Evolutionary conservation across 768 basidiomycete species (phyloP).

Genomic region (Crepidotus variabilis): DNA sequence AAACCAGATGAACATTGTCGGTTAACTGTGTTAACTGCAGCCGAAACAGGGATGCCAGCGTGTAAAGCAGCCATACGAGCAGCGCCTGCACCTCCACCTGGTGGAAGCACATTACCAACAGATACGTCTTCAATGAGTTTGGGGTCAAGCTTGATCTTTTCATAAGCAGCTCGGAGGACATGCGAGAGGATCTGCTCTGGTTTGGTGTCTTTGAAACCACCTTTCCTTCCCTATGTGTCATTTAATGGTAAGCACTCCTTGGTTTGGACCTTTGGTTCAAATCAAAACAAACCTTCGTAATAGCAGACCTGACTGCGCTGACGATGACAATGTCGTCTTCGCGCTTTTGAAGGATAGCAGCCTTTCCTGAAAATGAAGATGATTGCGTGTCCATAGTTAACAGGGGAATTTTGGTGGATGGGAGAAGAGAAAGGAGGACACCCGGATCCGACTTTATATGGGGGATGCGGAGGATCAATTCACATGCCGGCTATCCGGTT

Average conservation of each 20-base stretch:
- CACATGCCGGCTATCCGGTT: no score
- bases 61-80: slow-evolving; percentile 87
- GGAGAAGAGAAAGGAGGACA: neutral
- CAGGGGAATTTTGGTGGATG: neutral
- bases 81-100: slow-evolving; percentile 75
- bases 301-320: slow-evolving; percentile 82
- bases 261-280: no score
- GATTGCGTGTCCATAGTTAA: neutral
- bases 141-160: slow-evolving; percentile 68
- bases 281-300: slow-evolving; percentile 67
- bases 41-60: slow-evolving; percentile 78
- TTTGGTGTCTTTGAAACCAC: slow-evolving; percentile 87
- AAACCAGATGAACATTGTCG: slow-evolving; percentile 89
- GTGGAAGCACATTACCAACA: slow-evolving; percentile 86
- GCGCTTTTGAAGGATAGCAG: slow-evolving; percentile 62
- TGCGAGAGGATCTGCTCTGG: slow-evolving; percentile 80
- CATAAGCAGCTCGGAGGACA: slow-evolving; percentile 72
- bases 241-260: slow-evolving; percentile 10
- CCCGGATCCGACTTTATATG: neutral
- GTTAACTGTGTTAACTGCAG: slow-evolving; percentile 80
- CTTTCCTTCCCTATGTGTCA: slow-evolving; percentile 62
- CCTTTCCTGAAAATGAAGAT: slow-evolving; percentile 34
- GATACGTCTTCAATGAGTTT: slow-evolving; percentile 78
- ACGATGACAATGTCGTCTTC: slow-evolving; percentile 91
- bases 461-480: no score